These are phyloP conservation scores for Auriscalpium orientale DNA, from an alignment of 768 basidiomycete species.

Conservation along the genomic window DNA sequence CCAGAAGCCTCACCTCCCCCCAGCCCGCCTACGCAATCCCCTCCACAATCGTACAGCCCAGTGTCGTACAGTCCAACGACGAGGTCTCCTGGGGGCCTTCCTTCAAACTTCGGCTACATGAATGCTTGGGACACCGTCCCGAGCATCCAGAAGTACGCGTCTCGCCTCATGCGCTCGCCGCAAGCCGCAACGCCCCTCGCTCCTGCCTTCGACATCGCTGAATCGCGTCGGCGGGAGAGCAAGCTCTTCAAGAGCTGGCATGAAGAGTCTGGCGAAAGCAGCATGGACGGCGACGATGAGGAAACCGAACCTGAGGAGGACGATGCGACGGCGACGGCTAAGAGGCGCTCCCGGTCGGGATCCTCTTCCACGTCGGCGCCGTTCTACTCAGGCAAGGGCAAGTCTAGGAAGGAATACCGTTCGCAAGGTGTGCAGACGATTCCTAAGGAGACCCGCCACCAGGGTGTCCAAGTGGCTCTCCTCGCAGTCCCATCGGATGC, in stretches of 20 bases:
- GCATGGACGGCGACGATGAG: constrained; percentile 78
- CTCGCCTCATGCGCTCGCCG: constrained; percentile 46
- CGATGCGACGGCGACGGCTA: constrained; percentile 13
- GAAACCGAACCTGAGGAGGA: constrained; percentile 35
- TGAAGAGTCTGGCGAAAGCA: constrained; percentile 55
- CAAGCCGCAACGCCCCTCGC: constrained; percentile 32
- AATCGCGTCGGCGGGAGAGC: constrained; percentile 25
- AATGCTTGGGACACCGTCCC: constrained; percentile 87
- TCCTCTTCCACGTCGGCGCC: constrained; percentile 29
- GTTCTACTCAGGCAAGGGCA: constrained; percentile 27
- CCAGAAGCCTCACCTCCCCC: constrained; percentile 14
- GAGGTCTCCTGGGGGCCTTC: constrained; percentile 33
- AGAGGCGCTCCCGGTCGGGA: constrained; percentile 21
- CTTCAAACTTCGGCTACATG: constrained; percentile 51
- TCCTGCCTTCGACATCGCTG: constrained; percentile 42
- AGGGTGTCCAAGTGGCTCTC: constrained; percentile 51
- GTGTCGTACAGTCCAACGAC: constrained; percentile 16
- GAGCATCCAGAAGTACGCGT: constrained; percentile 71
- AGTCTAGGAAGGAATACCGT: constrained; percentile 49
- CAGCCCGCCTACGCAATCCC: constrained; percentile 11
- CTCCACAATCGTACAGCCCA: constrained; percentile 17
- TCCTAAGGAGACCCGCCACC: constrained; percentile 41
- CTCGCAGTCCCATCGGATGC: constrained; percentile 11
- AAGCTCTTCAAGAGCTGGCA: constrained; percentile 39
- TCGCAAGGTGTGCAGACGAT: constrained; percentile 68